These are phyloP conservation scores for Oryza nivara DNA, from an alignment of 176 grass and related monocot species.

Conservation along the genomic window DNA sequence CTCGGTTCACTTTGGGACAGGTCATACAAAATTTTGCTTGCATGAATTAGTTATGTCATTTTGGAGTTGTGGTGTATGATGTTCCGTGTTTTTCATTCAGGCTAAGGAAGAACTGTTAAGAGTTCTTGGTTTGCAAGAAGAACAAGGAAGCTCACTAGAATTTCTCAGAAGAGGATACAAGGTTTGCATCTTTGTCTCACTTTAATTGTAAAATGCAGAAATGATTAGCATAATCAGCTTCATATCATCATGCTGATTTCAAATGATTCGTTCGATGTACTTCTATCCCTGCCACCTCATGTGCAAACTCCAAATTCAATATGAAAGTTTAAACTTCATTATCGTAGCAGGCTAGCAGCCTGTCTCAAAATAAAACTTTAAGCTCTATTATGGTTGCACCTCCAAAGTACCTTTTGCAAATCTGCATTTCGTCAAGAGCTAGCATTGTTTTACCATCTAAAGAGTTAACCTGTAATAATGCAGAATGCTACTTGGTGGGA, in stretches of 20 bases:
- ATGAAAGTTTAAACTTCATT: neutral
- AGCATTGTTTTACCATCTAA: slow-evolving; percentile 8
- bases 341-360: neutral
- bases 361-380: neutral
- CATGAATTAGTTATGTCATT: neutral
- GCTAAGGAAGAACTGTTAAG: slow-evolving; percentile 91
- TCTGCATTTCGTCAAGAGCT: neutral
- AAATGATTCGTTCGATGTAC: neutral
- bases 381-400: neutral
- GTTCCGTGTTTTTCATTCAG: slow-evolving; percentile 40
- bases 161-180: slow-evolving; percentile 98
- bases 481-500: slow-evolving; percentile 99
- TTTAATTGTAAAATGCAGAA: neutral
- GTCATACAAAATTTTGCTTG: slow-evolving; percentile 42
- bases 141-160: slow-evolving; percentile 86
- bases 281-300: slow-evolving; percentile 1
- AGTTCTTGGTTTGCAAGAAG: slow-evolving; percentile 93
- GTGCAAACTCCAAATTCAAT: neutral
- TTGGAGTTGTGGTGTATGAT: neutral
- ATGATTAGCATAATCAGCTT: neutral
- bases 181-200: slow-evolving; percentile 45
- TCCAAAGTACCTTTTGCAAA: neutral
- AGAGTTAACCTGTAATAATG: slow-evolving; percentile 26
- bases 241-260: neutral
- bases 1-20: slow-evolving; percentile 92